A percentile compares a stretch with the other conserved stretches of the same genome.
Evolutionary conservation across 495 filamentous ascomycete species (phyloP).

Genomic region (Aspergillus coremiiformis): DNA sequence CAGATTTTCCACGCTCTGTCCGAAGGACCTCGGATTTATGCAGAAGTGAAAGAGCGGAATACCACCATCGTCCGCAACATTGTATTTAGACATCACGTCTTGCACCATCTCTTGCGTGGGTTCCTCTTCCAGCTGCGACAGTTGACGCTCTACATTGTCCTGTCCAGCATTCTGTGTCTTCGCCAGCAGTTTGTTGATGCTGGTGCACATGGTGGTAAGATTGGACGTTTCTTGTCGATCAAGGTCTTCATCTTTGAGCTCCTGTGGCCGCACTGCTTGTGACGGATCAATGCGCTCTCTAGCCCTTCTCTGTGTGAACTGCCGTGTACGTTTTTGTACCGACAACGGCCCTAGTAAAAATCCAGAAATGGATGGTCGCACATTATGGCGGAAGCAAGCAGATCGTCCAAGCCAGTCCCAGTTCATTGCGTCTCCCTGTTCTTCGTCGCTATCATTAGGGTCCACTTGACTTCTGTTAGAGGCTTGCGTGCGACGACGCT

Average conservation of each 20-base stretch:
- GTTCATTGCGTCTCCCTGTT: constrained; percentile 68
- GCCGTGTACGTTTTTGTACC: constrained; percentile 72
- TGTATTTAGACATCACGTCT: constrained; percentile 45
- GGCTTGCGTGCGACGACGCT: constrained; percentile 24
- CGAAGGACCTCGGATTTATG: constrained; percentile 82
- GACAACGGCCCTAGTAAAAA: constrained; percentile 88
- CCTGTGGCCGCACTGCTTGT: constrained; percentile 62
- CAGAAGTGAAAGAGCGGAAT: constrained; percentile 75
- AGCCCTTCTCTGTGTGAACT: constrained; percentile 56
- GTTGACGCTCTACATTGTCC: constrained; percentile 23
- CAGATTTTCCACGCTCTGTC: constrained; percentile 93
- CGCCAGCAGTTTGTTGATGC: constrained; percentile 47
- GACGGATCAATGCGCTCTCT: constrained; percentile 54
- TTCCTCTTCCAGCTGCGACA: constrained; percentile 28
- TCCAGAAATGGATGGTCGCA: constrained; percentile 67
- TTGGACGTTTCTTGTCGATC: constrained; percentile 65
- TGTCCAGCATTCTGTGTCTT: constrained; percentile 30
- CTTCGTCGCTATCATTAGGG: constrained; percentile 47
- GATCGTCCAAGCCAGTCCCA: constrained; percentile 78
- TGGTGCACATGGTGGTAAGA: constrained; percentile 60
- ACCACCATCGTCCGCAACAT: constrained; percentile 55
- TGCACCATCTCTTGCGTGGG: constrained; percentile 28
- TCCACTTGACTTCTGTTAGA: constrained; percentile 27
- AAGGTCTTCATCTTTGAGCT: constrained; percentile 63
- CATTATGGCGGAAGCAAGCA: constrained; percentile 63